phyloP scores from a whole-genome alignment of 345 rosid species.

The Psidium friedrichsthalianum region DNA sequence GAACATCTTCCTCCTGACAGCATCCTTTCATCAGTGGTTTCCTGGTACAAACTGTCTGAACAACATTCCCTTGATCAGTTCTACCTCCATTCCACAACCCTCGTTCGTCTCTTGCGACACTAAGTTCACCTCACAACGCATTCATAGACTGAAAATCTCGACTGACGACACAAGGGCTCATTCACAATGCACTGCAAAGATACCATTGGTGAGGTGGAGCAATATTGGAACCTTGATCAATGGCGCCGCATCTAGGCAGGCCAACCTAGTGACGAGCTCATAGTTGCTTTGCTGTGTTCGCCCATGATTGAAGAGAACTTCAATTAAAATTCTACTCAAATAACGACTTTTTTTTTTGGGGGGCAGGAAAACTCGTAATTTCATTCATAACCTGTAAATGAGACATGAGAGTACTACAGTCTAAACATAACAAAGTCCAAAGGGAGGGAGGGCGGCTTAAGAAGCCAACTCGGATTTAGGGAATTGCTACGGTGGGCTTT shows the following conservation, averaged over 20 bases:
- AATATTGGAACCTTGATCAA: background rate
- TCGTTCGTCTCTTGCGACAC: fast-evolving
- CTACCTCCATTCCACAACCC: background rate
- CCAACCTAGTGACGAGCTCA: background rate
- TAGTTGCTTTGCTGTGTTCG: background rate
- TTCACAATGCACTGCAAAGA: background rate
- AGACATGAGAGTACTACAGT: too few species aligned
- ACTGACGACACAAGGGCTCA: background rate
- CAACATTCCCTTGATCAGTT: fast-evolving
- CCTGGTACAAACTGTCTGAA: fast-evolving
- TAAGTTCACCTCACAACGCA: background rate
- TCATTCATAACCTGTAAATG: too few species aligned
- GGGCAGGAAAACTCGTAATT: too few species aligned
- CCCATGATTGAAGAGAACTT: background rate
- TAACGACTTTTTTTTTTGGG: too few species aligned
- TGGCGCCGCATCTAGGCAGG: background rate
- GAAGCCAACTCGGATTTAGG: too few species aligned
- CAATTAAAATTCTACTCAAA: background rate
- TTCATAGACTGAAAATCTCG: too few species aligned
- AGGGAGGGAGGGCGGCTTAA: too few species aligned
- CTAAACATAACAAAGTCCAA: too few species aligned
- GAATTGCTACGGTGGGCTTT: too few species aligned
- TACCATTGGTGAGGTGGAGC: background rate
- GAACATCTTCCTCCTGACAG: background rate
- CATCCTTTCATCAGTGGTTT: fast-evolving